These are phyloP conservation scores for Castanea crenata DNA, from an alignment of 306 rosid species.

Conservation along the genomic window DNA sequence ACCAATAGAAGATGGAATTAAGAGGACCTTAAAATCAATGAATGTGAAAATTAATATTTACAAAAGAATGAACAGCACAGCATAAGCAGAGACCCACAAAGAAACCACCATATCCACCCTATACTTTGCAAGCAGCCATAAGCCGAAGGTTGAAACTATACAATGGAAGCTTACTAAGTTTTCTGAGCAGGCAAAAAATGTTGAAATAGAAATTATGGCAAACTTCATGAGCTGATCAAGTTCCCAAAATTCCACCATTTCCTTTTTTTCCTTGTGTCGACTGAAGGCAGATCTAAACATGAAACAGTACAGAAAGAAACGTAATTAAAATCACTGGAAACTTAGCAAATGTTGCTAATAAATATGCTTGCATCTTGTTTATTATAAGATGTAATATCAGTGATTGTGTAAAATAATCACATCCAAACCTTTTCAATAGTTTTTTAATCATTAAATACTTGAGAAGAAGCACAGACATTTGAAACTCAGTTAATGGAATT, in stretches of 20 bases:
- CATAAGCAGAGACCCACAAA: neutral
- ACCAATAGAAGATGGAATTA: too few species aligned
- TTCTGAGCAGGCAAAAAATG: neutral
- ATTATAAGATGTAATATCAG: neutral
- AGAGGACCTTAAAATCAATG: neutral
- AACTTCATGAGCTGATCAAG: slow-evolving; percentile 16
- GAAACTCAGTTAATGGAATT: too few species aligned
- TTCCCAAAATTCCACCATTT: slow-evolving; percentile 68
- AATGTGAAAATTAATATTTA: neutral
- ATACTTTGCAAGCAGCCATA: neutral
- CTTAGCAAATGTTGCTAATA: neutral
- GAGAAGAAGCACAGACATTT: too few species aligned
- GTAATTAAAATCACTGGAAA: neutral
- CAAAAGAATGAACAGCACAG: neutral
- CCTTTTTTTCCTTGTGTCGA: slow-evolving; percentile 58
- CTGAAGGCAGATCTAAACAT: slow-evolving; percentile 46
- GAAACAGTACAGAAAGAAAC: neutral
- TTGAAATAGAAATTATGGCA: slow-evolving; percentile 12
- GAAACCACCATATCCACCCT: neutral
- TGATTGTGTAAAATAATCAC: neutral
- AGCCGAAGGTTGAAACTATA: neutral
- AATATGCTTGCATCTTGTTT: neutral
- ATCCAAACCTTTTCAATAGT: neutral
- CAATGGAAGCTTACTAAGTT: neutral
- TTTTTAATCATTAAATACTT: neutral